Conservation (phyloP, 2,329 filamentous ascomycete species). For the Cordyceps farinosa region DNA sequence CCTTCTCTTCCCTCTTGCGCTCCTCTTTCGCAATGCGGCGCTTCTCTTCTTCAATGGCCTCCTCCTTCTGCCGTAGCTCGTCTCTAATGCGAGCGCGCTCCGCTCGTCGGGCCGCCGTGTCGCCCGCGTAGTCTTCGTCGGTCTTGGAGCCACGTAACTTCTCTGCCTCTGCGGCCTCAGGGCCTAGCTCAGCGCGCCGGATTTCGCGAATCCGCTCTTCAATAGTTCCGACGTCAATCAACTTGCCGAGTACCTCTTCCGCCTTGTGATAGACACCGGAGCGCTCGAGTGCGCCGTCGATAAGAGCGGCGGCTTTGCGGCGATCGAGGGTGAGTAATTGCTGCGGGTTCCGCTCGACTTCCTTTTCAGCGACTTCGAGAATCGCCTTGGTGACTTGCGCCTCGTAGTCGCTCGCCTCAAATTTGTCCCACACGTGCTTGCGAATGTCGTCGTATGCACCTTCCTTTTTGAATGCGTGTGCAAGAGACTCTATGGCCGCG, state of each 20-base stretch:
- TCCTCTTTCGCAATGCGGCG: conserved; percentile 55
- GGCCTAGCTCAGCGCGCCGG: conserved; percentile 64
- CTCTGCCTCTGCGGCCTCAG: conserved; percentile 65
- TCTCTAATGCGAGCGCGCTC: conserved; percentile 61
- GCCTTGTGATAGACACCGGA: conserved; percentile 72
- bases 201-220: conserved; percentile 67
- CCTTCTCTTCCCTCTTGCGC: conserved; percentile 47
- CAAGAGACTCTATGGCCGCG: conserved; percentile 67
- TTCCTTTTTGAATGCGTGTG: conserved; percentile 83
- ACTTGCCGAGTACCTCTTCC: conserved; percentile 60
- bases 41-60: conserved; percentile 60
- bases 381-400: conserved; percentile 62
- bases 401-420: conserved; percentile 68
- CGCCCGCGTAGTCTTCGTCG: conserved; percentile 68
- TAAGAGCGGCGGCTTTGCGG: conserved; percentile 68
- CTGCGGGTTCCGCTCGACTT: conserved; percentile 70
- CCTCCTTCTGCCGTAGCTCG: conserved; percentile 56
- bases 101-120: conserved; percentile 57
- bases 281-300: conserved; percentile 74
- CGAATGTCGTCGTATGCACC: conserved; percentile 76
- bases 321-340: conserved; percentile 70
- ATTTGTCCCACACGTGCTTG: conserved; percentile 73
- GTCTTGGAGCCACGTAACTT: conserved; percentile 63
- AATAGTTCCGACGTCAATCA: conserved; percentile 66
- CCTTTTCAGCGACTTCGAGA: conserved; percentile 65